Conservation (phyloP, 1,139 yeast species). For the Debaryomyces udenii region DNA sequence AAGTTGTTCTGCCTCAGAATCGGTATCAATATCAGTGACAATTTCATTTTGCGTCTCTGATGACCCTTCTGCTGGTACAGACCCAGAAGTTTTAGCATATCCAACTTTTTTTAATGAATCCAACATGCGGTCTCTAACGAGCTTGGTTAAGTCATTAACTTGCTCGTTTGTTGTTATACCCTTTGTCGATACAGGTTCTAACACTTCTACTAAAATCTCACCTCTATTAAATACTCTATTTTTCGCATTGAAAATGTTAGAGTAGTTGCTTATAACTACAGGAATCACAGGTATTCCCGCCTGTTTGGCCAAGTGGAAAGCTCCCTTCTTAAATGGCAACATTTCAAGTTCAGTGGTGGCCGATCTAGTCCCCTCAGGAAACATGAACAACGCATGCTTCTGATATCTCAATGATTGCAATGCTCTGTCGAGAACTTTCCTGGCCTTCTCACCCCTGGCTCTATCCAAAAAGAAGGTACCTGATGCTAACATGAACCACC, state of each 20-base stretch:
- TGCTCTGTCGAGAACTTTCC: constrained; percentile 72
- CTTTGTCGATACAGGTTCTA: constrained; percentile 65
- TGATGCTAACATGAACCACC: constrained; percentile 91
- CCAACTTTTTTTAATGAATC: constrained; percentile 35
- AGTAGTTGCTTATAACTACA: constrained; percentile 81
- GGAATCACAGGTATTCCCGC: constrained; percentile 91
- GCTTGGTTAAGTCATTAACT: constrained; percentile 51
- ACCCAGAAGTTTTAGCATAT: constrained; percentile 24
- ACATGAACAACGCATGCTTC: constrained; percentile 76
- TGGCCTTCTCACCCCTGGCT: constrained; percentile 73
- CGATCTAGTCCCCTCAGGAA: constrained; percentile 96
- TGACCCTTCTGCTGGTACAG: background rate
- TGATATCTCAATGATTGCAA: constrained; percentile 58
- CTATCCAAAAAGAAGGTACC: constrained; percentile 93
- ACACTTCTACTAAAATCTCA: constrained; percentile 62
- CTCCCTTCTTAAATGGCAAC: constrained; percentile 94
- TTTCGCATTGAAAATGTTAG: constrained; percentile 67
- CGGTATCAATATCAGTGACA: constrained; percentile 20
- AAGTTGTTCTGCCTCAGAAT: constrained; percentile 24
- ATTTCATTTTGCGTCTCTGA: constrained; percentile 11
- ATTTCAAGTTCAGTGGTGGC: constrained; percentile 66
- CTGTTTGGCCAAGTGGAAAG: constrained; percentile 94
- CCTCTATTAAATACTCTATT: constrained; percentile 61
- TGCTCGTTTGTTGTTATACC: constrained; percentile 60
- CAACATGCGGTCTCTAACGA: constrained; percentile 39